Percentiles rank a stretch among this genome's conserved stretches.
These are phyloP conservation scores for Wickerhamomyces queroliae DNA, from an alignment of 805 yeast genomes.

Conservation along the genomic window DNA sequence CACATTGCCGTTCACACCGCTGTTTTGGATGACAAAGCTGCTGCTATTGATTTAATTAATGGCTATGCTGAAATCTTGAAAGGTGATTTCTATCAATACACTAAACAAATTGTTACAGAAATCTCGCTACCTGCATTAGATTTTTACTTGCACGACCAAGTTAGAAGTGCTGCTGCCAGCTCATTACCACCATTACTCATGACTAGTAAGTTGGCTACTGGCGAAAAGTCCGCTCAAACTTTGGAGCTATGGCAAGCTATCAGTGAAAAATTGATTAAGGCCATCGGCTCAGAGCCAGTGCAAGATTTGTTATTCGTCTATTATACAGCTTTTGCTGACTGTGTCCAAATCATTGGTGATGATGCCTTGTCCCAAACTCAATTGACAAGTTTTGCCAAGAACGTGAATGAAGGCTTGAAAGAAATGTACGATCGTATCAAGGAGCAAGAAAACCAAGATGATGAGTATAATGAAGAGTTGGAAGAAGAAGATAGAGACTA, in stretches of 20 bases:
- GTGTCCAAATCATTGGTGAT: constrained; percentile 63
- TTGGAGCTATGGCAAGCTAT: constrained; percentile 67
- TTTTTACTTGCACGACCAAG: constrained; percentile 91
- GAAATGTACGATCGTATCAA: constrained; percentile 70
- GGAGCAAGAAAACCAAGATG: constrained; percentile 69
- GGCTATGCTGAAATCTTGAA: constrained; percentile 82
- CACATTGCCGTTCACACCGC: constrained; percentile 94
- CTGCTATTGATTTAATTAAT: constrained; percentile 83
- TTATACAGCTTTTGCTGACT: constrained; percentile 64
- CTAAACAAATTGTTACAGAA: constrained; percentile 67
- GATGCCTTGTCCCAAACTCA: constrained; percentile 51
- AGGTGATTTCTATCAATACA: constrained; percentile 78
- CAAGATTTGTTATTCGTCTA: constrained; percentile 77
- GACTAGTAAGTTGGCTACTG: constrained; percentile 48
- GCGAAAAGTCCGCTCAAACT: constrained; percentile 50
- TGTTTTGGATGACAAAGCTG: constrained; percentile 86
- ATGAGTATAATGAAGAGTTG: constrained; percentile 81
- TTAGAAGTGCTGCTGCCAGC: constrained; percentile 84
- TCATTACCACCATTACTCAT: constrained; percentile 73
- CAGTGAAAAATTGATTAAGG: constrained; percentile 59
- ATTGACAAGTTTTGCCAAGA: constrained; percentile 48
- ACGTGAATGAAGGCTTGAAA: constrained; percentile 52
- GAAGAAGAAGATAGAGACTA: constrained; percentile 80
- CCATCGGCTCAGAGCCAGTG: constrained; percentile 72
- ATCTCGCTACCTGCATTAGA: constrained; percentile 85